Conservation (phyloP, 495 filamentous ascomycete genomes). For the Hyaloscypha variabilis region DNA sequence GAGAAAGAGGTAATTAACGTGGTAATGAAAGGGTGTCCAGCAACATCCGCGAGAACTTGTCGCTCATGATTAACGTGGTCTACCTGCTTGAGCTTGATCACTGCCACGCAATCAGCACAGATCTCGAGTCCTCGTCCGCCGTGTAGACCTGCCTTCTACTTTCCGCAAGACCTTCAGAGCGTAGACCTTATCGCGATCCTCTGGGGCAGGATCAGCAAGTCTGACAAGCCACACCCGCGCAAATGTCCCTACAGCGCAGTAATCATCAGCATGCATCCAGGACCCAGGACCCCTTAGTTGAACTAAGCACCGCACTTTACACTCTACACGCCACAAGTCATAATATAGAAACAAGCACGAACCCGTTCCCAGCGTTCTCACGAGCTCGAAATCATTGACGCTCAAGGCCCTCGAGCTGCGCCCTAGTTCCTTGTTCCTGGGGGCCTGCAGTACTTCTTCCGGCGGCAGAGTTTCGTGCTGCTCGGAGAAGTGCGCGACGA, state of each 20-base stretch:
- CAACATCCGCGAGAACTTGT: constrained; percentile 80
- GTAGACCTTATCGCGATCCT: constrained; percentile 71
- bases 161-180: constrained; percentile 95
- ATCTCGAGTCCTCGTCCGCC: constrained; percentile 12
- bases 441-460: constrained; percentile 53
- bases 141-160: constrained; percentile 56
- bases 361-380: constrained; percentile 94
- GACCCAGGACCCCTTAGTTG: constrained; percentile 15
- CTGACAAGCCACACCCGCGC: constrained; percentile 90
- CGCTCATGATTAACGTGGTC: constrained; percentile 97
- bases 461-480: constrained; percentile 55
- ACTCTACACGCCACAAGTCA: background rate
- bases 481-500: constrained; percentile 47
- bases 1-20: constrained; percentile 89
- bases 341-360: constrained; percentile 27
- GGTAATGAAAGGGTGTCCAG: constrained; percentile 94
- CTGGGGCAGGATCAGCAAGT: constrained; percentile 54
- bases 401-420: constrained; percentile 53
- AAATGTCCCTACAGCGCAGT: constrained; percentile 73
- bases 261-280: constrained; percentile 37
- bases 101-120: constrained; percentile 44
- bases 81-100: constrained; percentile 95
- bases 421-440: constrained; percentile 60
- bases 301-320: constrained; percentile 10
- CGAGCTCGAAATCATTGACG: constrained; percentile 76